phyloP scores from a whole-genome alignment of 2,329 filamentous ascomycete species.

The Penicillium rolfsii region DNA sequence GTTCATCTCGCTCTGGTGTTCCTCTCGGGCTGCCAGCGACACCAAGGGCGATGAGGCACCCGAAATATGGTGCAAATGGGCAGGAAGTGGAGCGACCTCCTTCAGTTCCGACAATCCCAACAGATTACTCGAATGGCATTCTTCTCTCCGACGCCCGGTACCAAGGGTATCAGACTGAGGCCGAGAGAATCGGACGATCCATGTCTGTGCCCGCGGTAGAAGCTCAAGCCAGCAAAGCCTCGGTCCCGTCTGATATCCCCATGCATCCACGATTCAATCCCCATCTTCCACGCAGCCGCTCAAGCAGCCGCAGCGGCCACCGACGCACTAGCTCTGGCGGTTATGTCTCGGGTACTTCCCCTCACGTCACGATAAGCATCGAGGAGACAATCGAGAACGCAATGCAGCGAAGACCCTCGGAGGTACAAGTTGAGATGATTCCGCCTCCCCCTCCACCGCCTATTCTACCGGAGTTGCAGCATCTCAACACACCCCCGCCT shows the following conservation, averaged over 20 bases:
- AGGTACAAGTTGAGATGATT: conserved; percentile 24
- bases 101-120: conserved; percentile 60
- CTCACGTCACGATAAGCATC: conserved; percentile 55
- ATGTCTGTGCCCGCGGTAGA: conserved; percentile 46
- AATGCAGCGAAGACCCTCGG: conserved; percentile 22
- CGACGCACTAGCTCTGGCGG: conserved; percentile 32
- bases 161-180: conserved; percentile 45
- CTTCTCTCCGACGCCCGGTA: conserved; percentile 43
- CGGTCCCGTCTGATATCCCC: conserved; percentile 39
- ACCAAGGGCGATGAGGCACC: conserved; percentile 84
- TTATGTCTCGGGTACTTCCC: conserved; percentile 36
- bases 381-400: conserved; percentile 55
- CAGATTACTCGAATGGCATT: conserved; percentile 43
- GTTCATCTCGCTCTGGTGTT: conserved; percentile 48
- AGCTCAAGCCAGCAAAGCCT: conserved; percentile 24
- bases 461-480: conserved; percentile 64
- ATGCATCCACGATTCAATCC: conserved; percentile 48
- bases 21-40: conserved; percentile 84
- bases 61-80: conserved; percentile 59
- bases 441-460: conserved; percentile 45
- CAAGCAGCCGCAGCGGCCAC: conserved; percentile 44
- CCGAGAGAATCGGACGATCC: conserved; percentile 41
- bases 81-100: conserved; percentile 53
- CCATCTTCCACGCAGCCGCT: conserved; percentile 45
- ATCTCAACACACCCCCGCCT: conserved; percentile 59